These are phyloP conservation scores for Aspergillus cejpii DNA, from an alignment of 2,329 filamentous ascomycete species.

Conservation along the genomic window DNA sequence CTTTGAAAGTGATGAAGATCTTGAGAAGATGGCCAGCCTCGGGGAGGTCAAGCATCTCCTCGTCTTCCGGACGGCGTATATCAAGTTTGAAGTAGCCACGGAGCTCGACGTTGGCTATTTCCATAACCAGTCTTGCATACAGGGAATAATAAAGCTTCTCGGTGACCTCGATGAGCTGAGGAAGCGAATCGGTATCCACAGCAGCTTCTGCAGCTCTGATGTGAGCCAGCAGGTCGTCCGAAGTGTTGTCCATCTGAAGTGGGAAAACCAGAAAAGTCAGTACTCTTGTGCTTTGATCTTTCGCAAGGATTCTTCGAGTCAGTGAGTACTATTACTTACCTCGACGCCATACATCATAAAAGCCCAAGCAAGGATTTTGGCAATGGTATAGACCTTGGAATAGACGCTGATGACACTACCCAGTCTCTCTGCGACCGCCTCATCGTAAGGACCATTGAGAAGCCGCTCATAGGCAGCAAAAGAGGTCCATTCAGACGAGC, in stretches of 20 bases:
- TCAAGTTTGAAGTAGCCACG: constrained; percentile 27
- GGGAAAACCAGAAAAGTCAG: neutral
- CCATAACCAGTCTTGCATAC: constrained; percentile 33
- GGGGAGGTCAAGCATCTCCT: constrained; percentile 23
- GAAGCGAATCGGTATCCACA: constrained; percentile 23
- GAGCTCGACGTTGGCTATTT: constrained; percentile 34
- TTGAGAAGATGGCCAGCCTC: constrained; percentile 31
- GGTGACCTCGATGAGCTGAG: constrained; percentile 27
- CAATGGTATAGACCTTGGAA: constrained; percentile 31
- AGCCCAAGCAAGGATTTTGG: constrained; percentile 31
- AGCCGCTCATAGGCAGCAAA: constrained; percentile 8
- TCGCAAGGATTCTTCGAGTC: neutral
- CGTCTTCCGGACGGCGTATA: constrained; percentile 14
- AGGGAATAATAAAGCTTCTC: constrained; percentile 36
- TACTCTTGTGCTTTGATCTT: neutral
- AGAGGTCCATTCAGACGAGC: constrained; percentile 27
- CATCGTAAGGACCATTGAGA: constrained; percentile 15
- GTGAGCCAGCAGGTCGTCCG: constrained; percentile 27
- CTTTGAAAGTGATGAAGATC: constrained; percentile 31
- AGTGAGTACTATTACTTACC: constrained; percentile 18
- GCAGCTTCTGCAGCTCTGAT: constrained; percentile 27
- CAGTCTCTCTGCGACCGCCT: constrained; percentile 21
- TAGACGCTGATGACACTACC: constrained; percentile 27
- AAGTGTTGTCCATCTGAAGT: constrained; percentile 27
- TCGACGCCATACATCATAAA: constrained; percentile 31